Conservation (phyloP, 2,329 filamentous ascomycete species). For the Spiromastix sp. region DNA sequence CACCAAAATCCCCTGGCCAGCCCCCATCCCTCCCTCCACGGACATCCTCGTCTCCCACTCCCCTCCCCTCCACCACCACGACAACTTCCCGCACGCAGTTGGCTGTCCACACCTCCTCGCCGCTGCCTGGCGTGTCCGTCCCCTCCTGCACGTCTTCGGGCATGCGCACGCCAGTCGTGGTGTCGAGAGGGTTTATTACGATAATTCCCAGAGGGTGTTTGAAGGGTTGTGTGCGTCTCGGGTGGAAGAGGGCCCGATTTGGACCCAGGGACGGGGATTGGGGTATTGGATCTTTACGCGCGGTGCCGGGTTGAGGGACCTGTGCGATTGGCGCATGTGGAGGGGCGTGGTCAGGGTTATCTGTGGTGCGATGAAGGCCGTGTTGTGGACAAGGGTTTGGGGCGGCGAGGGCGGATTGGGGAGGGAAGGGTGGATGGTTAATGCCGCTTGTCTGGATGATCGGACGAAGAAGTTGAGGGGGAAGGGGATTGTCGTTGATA, state of each 20-base stretch:
- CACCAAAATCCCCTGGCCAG: slow-evolving; percentile 58
- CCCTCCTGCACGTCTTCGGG: slow-evolving; percentile 70
- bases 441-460: slow-evolving; percentile 43
- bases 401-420: slow-evolving; percentile 32
- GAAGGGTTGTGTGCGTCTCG: slow-evolving; percentile 49
- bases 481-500: slow-evolving; percentile 25
- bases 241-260: slow-evolving; percentile 16
- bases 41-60: slow-evolving; percentile 76
- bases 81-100: slow-evolving; percentile 44
- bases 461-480: slow-evolving; percentile 27
- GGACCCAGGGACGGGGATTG: slow-evolving; percentile 9
- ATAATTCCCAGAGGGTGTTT: slow-evolving; percentile 60
- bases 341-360: slow-evolving; percentile 41
- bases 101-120: slow-evolving; percentile 61
- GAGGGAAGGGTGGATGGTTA: slow-evolving; percentile 43
- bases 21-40: slow-evolving; percentile 58
- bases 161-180: slow-evolving; percentile 74
- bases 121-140: slow-evolving; percentile 65
- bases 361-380: slow-evolving; percentile 42
- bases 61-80: slow-evolving; percentile 64
- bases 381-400: slow-evolving; percentile 54
- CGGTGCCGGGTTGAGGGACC: slow-evolving; percentile 6
- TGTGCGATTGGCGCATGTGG: slow-evolving; percentile 31
- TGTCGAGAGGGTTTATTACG: slow-evolving; percentile 60
- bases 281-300: slow-evolving; percentile 8